Evolutionary conservation across 2,329 filamentous ascomycete species (phyloP), one percentile per base, ranked within the genome.

Genomic region (Chaetoscypha palmicola): DNA sequence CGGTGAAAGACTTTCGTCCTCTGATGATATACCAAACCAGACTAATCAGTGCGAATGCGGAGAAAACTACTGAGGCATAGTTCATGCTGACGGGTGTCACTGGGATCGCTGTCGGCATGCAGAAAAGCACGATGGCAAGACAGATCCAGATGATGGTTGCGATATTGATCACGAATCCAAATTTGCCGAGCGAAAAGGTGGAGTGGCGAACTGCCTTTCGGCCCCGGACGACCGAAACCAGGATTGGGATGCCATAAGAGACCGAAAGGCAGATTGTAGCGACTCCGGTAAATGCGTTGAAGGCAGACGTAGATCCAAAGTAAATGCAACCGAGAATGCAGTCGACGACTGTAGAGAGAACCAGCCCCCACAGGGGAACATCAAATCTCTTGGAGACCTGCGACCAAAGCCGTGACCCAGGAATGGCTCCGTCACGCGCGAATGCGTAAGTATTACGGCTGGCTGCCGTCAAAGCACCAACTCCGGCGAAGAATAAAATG

Each of bases 221-320:
- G 8, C 79, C 73, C 12, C 81, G 76, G 1, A 88, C 54, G 2
- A 90, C 66, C 9, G 74, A 83, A 46, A 90, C 80, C 9, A 88
- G 65, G 43, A 90, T 86, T 0, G 86, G 86, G 12, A 88, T 71
- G 11, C 81, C 83, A 61, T 90, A 90, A 0, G 82, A 86, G 3
- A 80, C 79, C 0, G 79, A 83, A 0, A 90, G 73, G 52, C 83
- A 88, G 59, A 90, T 88, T 3, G 84, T 89, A 1, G 84, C 85
- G 1, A 88, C 83, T 21, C 84, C 83, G 0, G 84, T 89, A 63
- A 90, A 89, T 8, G 79, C 81, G 68, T 83, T 84, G 68, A 90
- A 90, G 0, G 86, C 86, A 0, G 83, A 82, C 0, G 77, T 75
- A 1, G 80, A 85, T 8, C 86, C 86, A 51, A 90, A 87, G 66